Conservation (phyloP, 129 eudicot species). For the Helianthus annuus region HanXRQr2.0-SUNRISE NC_035444.2:161754545-161755044, state of each 20-base stretch:
- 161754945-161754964: not conserved
- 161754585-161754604: too few species aligned
- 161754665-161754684: too few species aligned
- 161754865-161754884: constrained; percentile 89
- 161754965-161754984: too few species aligned
- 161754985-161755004: too few species aligned
- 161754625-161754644: too few species aligned
- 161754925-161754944: constrained; percentile 73
- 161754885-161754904: constrained; percentile 68
- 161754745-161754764: constrained; percentile 50
- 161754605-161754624: too few species aligned
- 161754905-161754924: constrained; percentile 72
- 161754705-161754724: not conserved
- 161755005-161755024: too few species aligned
- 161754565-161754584: too few species aligned
- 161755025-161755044: too few species aligned
- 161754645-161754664: too few species aligned
- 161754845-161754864: constrained; percentile 90
- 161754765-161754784: constrained; percentile 75
- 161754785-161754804: constrained; percentile 84
- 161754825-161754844: constrained; percentile 85
- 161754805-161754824: constrained; percentile 84
- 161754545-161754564: too few species aligned
- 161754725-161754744: not conserved
- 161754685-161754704: too few species aligned